A percentile compares a stretch with the other conserved stretches of the same genome.
phyloP scores from a whole-genome alignment of 805 yeast genomes.

The Candida taoyuanica region DNA sequence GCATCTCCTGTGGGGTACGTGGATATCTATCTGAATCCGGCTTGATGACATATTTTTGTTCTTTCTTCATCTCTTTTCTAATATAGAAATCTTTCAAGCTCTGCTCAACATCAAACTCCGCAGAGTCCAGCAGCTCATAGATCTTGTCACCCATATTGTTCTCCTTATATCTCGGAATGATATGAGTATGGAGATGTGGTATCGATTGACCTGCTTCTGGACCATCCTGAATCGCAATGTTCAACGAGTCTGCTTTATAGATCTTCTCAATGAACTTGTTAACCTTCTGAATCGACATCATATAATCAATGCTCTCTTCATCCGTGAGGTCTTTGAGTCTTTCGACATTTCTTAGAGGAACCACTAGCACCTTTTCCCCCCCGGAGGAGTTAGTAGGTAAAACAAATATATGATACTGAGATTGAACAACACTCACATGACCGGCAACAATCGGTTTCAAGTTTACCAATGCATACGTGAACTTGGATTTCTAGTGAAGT shows the following conservation, averaged over 20 bases:
- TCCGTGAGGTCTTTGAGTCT: conserved; percentile 64
- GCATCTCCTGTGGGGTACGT: conserved; percentile 64
- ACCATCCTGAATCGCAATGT: conserved; percentile 95
- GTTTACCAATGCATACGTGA: conserved; percentile 83
- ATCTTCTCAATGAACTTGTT: conserved; percentile 59
- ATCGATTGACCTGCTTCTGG: conserved; percentile 95
- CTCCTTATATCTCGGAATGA: conserved; percentile 72
- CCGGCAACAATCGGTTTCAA: conserved; percentile 92
- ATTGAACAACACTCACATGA: conserved; percentile 43
- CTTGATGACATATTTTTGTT: conserved; percentile 28
- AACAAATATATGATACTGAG: neutral
- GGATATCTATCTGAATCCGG: conserved; percentile 53
- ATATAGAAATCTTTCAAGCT: conserved; percentile 27
- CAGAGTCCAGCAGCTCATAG: conserved; percentile 55
- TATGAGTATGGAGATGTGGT: conserved; percentile 91
- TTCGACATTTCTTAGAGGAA: conserved; percentile 68
- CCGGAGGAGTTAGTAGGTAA: no score
- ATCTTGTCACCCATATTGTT: conserved; percentile 68
- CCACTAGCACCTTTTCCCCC: conserved; percentile 61
- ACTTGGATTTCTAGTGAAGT: conserved; percentile 52
- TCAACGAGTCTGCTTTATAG: conserved; percentile 78
- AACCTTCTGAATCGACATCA: conserved; percentile 66
- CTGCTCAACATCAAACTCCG: conserved; percentile 43
- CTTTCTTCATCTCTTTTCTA: conserved; percentile 27
- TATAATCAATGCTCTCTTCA: conserved; percentile 76